Conservation (phyloP, 176 grass and related monocot genomes). For the Hyparrhenia diplandra region DNA sequence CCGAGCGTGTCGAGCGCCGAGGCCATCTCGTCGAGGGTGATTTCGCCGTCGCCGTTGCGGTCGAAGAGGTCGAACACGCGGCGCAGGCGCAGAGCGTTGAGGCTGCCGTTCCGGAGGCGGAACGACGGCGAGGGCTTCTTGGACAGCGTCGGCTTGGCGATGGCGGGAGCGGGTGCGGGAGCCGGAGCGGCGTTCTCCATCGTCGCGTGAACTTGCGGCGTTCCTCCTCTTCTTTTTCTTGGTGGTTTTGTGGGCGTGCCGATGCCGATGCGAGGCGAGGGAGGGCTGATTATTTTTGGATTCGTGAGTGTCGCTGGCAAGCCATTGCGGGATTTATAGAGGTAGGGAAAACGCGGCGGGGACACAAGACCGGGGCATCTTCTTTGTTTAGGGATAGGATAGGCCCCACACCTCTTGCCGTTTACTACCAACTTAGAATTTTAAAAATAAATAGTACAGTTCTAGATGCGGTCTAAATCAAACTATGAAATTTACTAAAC, state of each 20-base stretch:
- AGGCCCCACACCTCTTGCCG: neutral
- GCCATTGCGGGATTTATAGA: too few species aligned
- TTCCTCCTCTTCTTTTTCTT: neutral
- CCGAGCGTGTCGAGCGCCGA: constrained; percentile 76
- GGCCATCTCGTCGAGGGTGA: constrained; percentile 82
- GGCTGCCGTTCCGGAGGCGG: constrained; percentile 92
- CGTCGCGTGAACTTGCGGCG: neutral
- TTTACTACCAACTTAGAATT: too few species aligned
- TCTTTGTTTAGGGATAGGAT: too few species aligned
- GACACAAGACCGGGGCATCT: too few species aligned
- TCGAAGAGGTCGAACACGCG: constrained; percentile 97
- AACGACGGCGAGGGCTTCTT: constrained; percentile 69
- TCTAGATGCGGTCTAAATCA: too few species aligned
- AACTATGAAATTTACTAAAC: too few species aligned
- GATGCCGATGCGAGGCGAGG: too few species aligned
- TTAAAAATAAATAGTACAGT: too few species aligned
- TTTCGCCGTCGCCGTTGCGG: constrained; percentile 88
- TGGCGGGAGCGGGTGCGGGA: neutral
- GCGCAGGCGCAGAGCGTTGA: constrained; percentile 78
- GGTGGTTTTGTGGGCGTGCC: too few species aligned
- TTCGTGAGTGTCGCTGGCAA: too few species aligned
- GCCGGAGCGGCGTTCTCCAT: constrained; percentile 22
- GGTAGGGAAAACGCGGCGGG: too few species aligned
- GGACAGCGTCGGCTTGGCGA: constrained; percentile 4
- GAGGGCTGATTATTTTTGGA: too few species aligned